Evolutionary conservation across 2,329 filamentous ascomycete species (phyloP), one percentile per base, ranked within the genome.

Genomic region (Epichloe elymi): DNA sequence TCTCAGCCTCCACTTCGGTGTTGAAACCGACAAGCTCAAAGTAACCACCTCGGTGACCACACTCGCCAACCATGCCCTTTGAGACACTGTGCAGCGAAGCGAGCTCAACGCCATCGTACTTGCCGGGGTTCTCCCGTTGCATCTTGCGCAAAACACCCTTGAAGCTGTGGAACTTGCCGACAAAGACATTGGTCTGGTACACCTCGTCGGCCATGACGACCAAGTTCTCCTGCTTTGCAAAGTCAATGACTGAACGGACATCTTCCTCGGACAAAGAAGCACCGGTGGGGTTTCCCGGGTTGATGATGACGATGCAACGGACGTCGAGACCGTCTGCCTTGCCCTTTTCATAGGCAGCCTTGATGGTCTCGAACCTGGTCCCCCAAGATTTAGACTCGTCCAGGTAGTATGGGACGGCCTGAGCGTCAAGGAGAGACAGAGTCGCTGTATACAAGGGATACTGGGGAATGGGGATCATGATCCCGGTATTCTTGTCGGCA

Each of bases 11-110:
- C 57, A 98, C 93, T 62, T 86, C 76, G 11, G 80, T 71, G 65
- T 95, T 82, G 68, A 98, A 96, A 59, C 88, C 88, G 53, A 90
- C 80, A 52, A 98, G 82, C 76, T 98, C 93, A 65, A 97, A 97
- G 78, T 95, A 98, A 50, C 93, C 93, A 60, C 91, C 93, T 57
- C 93, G 87, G 74, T 98, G 93, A 49, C 93, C 93, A 67, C 93
- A 98, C 74, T 98, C 93, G 64, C 93, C 93, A 8, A 96, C 87
- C 90, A 98, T 97, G 62, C 93, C 93, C 79, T 98, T 98, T 65
- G 88, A 95, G 51, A 94, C 78, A 61, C 85, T 91, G 76, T 98
- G 91, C 58, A 98, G 76, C 49, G 88, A 95, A 46, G 85, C 91
- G 52, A 98, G 80, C 73, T 97, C 90, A 54, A 98, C 74, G 59